Evolutionary conservation across 257 asterid species (phyloP).

Genomic region (Osmanthus fragrans): DNA sequence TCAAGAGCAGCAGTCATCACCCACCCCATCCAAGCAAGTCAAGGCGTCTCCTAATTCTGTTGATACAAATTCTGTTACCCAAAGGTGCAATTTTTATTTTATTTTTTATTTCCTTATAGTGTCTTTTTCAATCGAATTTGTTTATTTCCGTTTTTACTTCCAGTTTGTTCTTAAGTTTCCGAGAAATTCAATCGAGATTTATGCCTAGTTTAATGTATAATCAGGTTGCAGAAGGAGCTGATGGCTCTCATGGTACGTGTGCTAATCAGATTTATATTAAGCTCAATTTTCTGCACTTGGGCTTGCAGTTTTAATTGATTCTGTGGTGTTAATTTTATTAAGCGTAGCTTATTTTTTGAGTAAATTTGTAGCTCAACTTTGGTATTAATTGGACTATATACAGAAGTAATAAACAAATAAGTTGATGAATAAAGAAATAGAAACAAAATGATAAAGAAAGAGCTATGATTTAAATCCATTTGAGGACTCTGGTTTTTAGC

Average conservation of each 20-base stretch:
- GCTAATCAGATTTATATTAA: slow-evolving; percentile 12
- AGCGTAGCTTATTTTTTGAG: neutral
- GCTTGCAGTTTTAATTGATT: neutral
- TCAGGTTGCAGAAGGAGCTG: slow-evolving; percentile 78
- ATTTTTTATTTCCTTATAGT: neutral
- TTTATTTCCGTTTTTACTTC: neutral
- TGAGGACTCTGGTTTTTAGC: neutral
- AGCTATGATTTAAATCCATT: neutral
- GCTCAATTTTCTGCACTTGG: neutral
- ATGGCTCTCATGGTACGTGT: slow-evolving; percentile 70
- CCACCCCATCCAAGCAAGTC: slow-evolving; percentile 48
- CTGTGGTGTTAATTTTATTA: neutral
- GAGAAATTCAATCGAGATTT: slow-evolving; percentile 6
- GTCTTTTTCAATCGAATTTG: neutral
- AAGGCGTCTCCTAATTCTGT: slow-evolving; percentile 47
- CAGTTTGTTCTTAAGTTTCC: neutral
- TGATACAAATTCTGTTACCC: slow-evolving; percentile 65
- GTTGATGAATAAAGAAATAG: neutral
- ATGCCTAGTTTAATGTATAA: slow-evolving; percentile 10
- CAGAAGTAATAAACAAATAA: neutral
- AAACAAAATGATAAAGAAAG: neutral
- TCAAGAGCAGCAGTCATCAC: slow-evolving; percentile 37
- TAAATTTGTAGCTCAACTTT: neutral
- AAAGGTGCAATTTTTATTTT: slow-evolving; percentile 35
- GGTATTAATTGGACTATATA: neutral